Conservation (phyloP, 2,329 filamentous ascomycete species). For the Neurospora crassa region DNA sequence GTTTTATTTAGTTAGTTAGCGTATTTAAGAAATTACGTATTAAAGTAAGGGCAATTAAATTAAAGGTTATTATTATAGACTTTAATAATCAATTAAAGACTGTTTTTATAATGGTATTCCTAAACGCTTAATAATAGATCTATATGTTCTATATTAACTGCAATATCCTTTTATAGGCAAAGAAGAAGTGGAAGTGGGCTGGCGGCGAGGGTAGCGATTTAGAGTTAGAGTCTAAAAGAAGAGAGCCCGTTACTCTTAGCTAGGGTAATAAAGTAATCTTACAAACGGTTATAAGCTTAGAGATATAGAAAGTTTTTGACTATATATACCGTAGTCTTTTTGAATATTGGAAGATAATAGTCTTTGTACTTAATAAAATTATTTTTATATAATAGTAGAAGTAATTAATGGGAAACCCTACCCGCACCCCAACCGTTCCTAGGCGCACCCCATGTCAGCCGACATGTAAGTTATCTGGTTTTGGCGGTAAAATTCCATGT, state of each 20-base stretch:
- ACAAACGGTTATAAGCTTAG: background rate
- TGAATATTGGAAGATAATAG: background rate
- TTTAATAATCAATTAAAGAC: background rate
- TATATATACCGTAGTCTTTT: background rate
- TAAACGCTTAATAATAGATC: background rate
- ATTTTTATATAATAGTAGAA: too few relatives aligned
- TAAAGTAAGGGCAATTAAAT: background rate
- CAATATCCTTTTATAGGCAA: background rate
- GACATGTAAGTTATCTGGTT: too few relatives aligned
- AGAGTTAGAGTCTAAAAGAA: too few relatives aligned
- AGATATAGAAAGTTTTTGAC: background rate
- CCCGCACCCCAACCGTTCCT: too few relatives aligned
- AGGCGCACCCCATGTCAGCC: too few relatives aligned
- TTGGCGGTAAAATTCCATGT: too few relatives aligned
- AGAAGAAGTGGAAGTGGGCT: background rate
- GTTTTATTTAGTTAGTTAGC: background rate
- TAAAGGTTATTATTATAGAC: background rate
- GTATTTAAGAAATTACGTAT: background rate
- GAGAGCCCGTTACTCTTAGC: background rate
- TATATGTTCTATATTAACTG: background rate
- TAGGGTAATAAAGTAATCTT: background rate
- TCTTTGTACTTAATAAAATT: background rate
- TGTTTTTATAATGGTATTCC: background rate
- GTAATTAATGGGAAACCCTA: too few relatives aligned
- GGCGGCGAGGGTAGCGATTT: background rate